phyloP scores from a whole-genome alignment of 768 basidiomycete species.

The Lyophyllum semitale region DNA sequence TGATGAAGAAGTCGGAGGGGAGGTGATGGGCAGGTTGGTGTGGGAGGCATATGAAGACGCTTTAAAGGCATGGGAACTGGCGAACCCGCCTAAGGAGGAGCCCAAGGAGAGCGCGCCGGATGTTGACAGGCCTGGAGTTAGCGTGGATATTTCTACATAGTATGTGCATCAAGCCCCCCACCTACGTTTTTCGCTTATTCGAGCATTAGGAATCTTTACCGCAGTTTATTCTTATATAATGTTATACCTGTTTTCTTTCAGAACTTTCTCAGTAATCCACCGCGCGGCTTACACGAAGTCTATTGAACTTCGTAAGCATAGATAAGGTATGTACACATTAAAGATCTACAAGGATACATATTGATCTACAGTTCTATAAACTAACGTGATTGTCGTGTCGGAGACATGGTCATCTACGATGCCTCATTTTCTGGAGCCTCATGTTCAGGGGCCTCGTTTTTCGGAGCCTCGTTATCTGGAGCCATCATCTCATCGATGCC shows the following conservation, averaged over 20 bases:
- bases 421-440: slow-evolving; percentile 16
- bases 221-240: background rate
- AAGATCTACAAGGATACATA: background rate
- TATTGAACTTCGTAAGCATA: background rate
- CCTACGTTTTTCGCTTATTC: background rate
- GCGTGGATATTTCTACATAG: slow-evolving; percentile 6
- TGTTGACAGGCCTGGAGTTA: background rate
- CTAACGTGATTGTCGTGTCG: background rate
- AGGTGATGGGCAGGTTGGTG: slow-evolving; percentile 62
- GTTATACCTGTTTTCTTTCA: too few relatives aligned
- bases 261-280: too few relatives aligned
- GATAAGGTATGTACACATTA: slow-evolving; percentile 13
- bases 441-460: too few relatives aligned
- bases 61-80: slow-evolving; percentile 67
- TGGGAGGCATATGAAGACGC: slow-evolving; percentile 78
- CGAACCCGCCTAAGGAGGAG: slow-evolving; percentile 26
- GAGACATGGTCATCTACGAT: slow-evolving; percentile 5
- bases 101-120: slow-evolving; percentile 12
- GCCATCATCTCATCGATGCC: slow-evolving; percentile 34
- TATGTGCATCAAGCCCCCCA: background rate
- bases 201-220: background rate
- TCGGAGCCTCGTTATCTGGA: slow-evolving; percentile 15
- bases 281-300: too few relatives aligned
- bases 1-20: slow-evolving; percentile 74
- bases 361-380: slow-evolving; percentile 1